Percentiles rank a stretch among this genome's conserved stretches.
These are phyloP conservation scores for Suillus placidus DNA, from an alignment of 768 basidiomycete genomes.

Conservation along the genomic window DNA sequence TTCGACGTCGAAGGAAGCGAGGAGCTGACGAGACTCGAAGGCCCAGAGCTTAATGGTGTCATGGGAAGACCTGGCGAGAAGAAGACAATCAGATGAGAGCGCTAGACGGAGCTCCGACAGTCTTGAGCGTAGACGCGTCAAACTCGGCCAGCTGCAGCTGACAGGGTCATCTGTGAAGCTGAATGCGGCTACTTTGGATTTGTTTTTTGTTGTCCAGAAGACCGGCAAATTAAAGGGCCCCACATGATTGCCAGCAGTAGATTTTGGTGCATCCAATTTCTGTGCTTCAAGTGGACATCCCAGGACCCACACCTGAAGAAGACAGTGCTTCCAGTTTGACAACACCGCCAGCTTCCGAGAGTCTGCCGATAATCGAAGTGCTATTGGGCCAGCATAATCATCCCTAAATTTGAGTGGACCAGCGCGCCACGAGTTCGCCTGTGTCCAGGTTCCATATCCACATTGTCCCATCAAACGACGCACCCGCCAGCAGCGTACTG, in stretches of 20 bases:
- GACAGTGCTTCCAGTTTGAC: neutral
- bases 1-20: too few species aligned
- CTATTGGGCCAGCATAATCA: too few species aligned
- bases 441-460: too few species aligned
- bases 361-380: neutral
- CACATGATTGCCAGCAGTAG: neutral
- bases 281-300: neutral
- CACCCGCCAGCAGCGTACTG: too few species aligned
- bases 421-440: too few species aligned
- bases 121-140: neutral
- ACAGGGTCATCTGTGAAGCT: neutral
- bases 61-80: neutral
- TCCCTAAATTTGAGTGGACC: too few species aligned
- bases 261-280: neutral
- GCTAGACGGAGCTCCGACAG: neutral
- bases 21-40: too few species aligned
- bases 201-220: neutral
- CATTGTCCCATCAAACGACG: too few species aligned
- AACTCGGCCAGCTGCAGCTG: too few species aligned
- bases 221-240: neutral
- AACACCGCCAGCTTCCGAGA: neutral
- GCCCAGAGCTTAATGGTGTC: too few species aligned
- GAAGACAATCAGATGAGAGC: neutral
- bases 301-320: neutral
- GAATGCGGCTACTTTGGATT: neutral